These are phyloP conservation scores for Chaetomium olivaceum DNA, from an alignment of 2,329 filamentous ascomycete species.

Conservation along the genomic window DNA sequence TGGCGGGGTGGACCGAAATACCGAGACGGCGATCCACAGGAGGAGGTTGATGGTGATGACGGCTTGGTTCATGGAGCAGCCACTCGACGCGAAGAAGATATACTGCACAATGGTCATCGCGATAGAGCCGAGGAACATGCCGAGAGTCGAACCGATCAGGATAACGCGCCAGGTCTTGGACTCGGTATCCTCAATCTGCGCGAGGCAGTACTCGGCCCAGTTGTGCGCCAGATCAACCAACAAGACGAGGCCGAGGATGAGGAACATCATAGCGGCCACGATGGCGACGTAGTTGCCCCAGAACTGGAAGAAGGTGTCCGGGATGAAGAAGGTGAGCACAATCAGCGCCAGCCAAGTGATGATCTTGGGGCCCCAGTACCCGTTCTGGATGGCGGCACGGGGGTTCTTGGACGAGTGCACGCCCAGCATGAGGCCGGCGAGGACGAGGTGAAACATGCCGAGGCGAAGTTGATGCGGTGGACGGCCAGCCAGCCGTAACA, in stretches of 20 bases:
- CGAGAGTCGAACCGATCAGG: slow-evolving; percentile 85
- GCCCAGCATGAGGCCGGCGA: slow-evolving; percentile 81
- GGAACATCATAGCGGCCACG: slow-evolving; percentile 85
- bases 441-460: slow-evolving; percentile 85
- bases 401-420: slow-evolving; percentile 85
- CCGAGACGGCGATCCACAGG: slow-evolving; percentile 76
- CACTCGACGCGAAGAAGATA: slow-evolving; percentile 81
- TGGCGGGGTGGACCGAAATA: slow-evolving; percentile 83
- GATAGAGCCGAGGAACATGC: slow-evolving; percentile 89
- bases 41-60: slow-evolving; percentile 93
- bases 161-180: slow-evolving; percentile 81
- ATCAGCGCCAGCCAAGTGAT: slow-evolving; percentile 85
- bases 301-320: slow-evolving; percentile 89
- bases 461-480: slow-evolving; percentile 98
- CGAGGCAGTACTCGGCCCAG: slow-evolving; percentile 95
- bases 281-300: slow-evolving; percentile 96
- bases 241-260: slow-evolving; percentile 87
- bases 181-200: slow-evolving; percentile 87
- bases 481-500: slow-evolving; percentile 97
- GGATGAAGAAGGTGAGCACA: slow-evolving; percentile 91
- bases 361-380: slow-evolving; percentile 98
- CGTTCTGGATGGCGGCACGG: slow-evolving; percentile 88
- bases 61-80: slow-evolving; percentile 94
- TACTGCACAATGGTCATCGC: slow-evolving; percentile 98
- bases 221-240: slow-evolving; percentile 93